Percentiles rank a stretch among this genome's conserved stretches.
These are phyloP conservation scores for Blechomonas ayalai DNA, from an alignment of 208 protist genomes.

Conservation along the genomic window DNA sequence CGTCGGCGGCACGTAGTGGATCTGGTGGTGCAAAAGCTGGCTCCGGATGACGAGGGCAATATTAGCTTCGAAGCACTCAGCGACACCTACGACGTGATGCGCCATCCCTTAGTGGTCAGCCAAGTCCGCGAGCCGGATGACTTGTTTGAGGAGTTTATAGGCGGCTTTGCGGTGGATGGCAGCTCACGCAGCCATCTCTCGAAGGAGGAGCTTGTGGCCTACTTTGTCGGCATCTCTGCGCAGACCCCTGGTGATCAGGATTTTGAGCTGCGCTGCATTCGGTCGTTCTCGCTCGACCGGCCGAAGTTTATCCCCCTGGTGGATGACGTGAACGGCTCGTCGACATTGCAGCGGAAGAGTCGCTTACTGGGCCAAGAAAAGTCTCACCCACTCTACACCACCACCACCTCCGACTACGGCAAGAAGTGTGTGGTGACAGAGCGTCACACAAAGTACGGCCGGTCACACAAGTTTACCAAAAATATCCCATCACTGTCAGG, in stretches of 20 bases:
- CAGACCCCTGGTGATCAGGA: constrained; percentile 43
- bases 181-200: constrained; percentile 21
- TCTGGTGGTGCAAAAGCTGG: constrained; percentile 53
- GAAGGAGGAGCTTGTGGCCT: constrained; percentile 52
- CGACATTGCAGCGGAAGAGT: constrained; percentile 25
- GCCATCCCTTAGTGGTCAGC: constrained; percentile 59
- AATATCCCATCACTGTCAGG: constrained; percentile 24
- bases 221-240: constrained; percentile 58
- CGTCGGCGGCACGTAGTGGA: constrained; percentile 57
- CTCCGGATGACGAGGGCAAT: constrained; percentile 31
- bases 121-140: constrained; percentile 26
- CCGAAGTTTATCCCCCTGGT: constrained; percentile 27
- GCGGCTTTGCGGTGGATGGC: constrained; percentile 25
- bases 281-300: constrained; percentile 76
- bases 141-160: constrained; percentile 40
- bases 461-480: constrained; percentile 70
- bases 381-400: constrained; percentile 68
- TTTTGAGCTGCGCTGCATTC: constrained; percentile 80
- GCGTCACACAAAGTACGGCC: constrained; percentile 25
- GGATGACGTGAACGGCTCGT: constrained; percentile 31
- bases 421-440: constrained; percentile 24
- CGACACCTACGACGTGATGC: constrained; percentile 58
- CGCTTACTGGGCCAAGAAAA: constrained; percentile 30
- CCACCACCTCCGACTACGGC: constrained; percentile 62
- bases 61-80: constrained; percentile 33